These are phyloP conservation scores for Galeopsis tetrahit DNA, from an alignment of 257 asterid genomes.

Conservation along the genomic window DNA sequence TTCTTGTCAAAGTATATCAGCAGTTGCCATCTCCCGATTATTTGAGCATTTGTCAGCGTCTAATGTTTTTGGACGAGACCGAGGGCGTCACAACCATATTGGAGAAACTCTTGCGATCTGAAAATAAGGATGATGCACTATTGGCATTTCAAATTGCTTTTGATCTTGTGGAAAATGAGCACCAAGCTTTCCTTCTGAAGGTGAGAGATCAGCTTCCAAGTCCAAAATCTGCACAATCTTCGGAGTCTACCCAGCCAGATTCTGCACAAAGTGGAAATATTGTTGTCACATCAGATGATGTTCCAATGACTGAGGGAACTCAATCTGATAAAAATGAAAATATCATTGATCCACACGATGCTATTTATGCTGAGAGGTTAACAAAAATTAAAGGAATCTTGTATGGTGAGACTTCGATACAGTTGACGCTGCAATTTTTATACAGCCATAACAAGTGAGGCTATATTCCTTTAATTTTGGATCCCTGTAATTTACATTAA, in stretches of 20 bases:
- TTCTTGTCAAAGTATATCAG: constrained; percentile 82
- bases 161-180: constrained; percentile 93
- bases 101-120: constrained; percentile 79
- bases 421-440: constrained; percentile 88
- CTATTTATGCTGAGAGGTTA: constrained; percentile 68
- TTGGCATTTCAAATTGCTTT: constrained; percentile 93
- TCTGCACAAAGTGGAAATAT: constrained; percentile 43
- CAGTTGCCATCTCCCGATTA: constrained; percentile 88
- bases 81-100: constrained; percentile 76
- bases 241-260: constrained; percentile 53
- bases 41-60: constrained; percentile 90
- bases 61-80: constrained; percentile 92
- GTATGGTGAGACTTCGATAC: constrained; percentile 92
- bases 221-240: constrained; percentile 29
- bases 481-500: neutral
- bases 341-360: constrained; percentile 62
- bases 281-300: constrained; percentile 55
- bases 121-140: constrained; percentile 74
- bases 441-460: constrained; percentile 93
- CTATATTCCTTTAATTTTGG: constrained; percentile 8
- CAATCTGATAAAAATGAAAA: constrained; percentile 44
- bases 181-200: constrained; percentile 85
- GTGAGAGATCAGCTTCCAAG: constrained; percentile 70
- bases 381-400: constrained; percentile 77
- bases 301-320: constrained; percentile 67